Evolutionary conservation across 257 asterid species (phyloP).

Genomic region (Solanum chilense): DNA sequence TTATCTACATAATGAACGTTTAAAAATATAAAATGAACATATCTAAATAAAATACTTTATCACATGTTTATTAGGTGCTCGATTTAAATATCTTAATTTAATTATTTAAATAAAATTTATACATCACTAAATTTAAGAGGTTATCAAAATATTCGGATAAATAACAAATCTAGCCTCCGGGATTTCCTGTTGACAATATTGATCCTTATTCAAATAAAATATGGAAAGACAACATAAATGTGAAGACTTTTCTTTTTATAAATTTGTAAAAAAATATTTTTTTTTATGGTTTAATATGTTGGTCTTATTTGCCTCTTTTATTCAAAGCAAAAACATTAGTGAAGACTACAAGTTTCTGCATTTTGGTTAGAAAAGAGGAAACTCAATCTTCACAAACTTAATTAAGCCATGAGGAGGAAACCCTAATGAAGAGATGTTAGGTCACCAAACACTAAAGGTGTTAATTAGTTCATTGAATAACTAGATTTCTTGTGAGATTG

Average conservation of each 20-base stretch:
- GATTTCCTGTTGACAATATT: neutral
- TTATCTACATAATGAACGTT: neutral
- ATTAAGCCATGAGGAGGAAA: neutral
- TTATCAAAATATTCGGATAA: neutral
- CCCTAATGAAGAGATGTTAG: neutral
- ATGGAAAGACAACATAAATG: neutral
- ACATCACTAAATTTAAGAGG: no score
- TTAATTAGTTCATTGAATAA: neutral
- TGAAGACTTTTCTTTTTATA: neutral
- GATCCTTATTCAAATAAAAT: neutral
- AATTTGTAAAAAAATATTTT: neutral
- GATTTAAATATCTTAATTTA: neutral
- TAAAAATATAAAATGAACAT: neutral
- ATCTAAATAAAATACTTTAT: neutral
- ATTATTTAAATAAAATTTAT: no score
- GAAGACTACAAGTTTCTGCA: neutral
- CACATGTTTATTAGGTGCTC: neutral
- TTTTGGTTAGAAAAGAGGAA: neutral
- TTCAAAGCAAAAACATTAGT: neutral
- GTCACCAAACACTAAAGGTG: neutral
- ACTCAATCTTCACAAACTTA: neutral
- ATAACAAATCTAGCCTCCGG: neutral
- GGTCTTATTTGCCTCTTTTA: neutral
- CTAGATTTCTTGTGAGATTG: neutral
- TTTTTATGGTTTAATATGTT: neutral